These are phyloP conservation scores for Spizellomyces punctatus DNA, from an alignment of 192 early-diverging fungal species.

Conservation along the genomic window DNA sequence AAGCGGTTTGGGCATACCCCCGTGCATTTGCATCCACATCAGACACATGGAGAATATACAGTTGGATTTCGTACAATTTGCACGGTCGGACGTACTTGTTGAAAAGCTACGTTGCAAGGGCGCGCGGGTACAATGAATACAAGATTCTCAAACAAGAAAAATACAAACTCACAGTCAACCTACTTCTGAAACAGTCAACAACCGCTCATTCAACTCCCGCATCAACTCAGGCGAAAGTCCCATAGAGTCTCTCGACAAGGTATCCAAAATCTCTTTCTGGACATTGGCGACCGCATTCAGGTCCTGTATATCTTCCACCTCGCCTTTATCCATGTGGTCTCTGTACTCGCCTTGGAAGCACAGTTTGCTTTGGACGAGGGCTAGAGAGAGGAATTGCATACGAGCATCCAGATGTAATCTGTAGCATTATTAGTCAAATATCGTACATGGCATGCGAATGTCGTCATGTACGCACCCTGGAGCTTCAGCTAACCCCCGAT, in stretches of 20 bases:
- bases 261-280: conserved; percentile 3
- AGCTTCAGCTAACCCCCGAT: conserved; percentile 1
- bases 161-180: neutral
- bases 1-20: conserved; percentile 12
- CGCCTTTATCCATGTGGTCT: neutral
- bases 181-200: conserved; percentile 9
- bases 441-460: neutral
- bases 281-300: conserved; percentile 1
- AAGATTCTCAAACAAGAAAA: neutral
- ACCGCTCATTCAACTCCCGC: neutral
- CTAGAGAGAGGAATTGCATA: neutral
- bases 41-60: conserved; percentile 25
- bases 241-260: neutral
- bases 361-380: neutral
- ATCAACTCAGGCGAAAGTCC: neutral
- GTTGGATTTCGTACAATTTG: conserved; percentile 34
- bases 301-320: neutral
- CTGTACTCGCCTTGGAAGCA: neutral
- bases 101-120: conserved; percentile 27
- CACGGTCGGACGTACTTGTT: conserved; percentile 28
- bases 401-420: neutral
- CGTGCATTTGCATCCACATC: conserved; percentile 8
- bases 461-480: neutral
- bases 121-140: too few relatives aligned
- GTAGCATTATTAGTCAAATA: too few relatives aligned